Conservation (phyloP, 73 alveolate genomes). For the Tetrahymena elliotti region DNA sequence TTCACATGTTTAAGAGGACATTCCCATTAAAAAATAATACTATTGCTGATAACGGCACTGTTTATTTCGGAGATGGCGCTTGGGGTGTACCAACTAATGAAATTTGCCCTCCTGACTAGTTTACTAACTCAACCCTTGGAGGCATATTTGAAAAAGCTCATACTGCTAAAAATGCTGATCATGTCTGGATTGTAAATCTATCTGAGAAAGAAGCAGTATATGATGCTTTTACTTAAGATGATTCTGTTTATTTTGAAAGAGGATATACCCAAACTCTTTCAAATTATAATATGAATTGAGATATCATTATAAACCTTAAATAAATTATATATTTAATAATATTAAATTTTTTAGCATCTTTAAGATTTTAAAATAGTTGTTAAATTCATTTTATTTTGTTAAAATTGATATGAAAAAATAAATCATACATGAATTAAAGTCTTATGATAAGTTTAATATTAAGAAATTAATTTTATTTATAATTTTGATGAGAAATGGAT, state of each 20-base stretch:
- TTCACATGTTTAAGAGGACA: slow-evolving; percentile 51
- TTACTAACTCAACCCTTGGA: slow-evolving; percentile 21
- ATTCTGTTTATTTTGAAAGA: neutral
- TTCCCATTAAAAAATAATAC: slow-evolving; percentile 25
- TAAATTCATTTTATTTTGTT: neutral
- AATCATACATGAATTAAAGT: neutral
- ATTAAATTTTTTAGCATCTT: neutral
- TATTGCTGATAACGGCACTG: slow-evolving; percentile 41
- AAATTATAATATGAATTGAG: neutral
- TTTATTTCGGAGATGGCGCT: slow-evolving; percentile 54
- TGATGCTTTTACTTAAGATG: neutral
- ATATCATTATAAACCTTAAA: no score
- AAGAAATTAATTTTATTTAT: neutral
- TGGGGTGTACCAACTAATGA: slow-evolving; percentile 24
- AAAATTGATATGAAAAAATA: no score
- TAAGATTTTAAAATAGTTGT: neutral
- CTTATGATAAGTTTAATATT: no score
- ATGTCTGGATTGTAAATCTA: slow-evolving; percentile 25
- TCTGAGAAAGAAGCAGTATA: neutral
- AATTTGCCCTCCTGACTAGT: neutral
- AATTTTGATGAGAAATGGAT: neutral
- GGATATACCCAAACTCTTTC: neutral
- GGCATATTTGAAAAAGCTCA: slow-evolving; percentile 17
- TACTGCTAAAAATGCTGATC: slow-evolving; percentile 8
- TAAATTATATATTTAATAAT: no score